These are phyloP conservation scores for Syncephalis plumigaleata DNA, from an alignment of 371 early-diverging fungal genomes.

Conservation along the genomic window DNA sequence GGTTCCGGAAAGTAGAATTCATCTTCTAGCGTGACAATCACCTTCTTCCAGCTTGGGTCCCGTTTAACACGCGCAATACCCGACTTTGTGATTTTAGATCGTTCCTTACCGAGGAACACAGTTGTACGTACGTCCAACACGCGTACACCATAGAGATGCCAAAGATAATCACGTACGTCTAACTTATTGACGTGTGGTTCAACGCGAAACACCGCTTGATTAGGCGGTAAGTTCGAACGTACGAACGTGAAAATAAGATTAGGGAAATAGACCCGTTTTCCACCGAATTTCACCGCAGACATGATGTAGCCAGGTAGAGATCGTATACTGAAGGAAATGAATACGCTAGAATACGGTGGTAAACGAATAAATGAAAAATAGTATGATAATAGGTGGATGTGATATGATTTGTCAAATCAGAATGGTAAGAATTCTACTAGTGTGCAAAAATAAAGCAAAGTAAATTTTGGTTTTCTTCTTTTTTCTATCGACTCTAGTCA, in stretches of 20 bases:
- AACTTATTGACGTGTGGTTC: slow-evolving; percentile 88
- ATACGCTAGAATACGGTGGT: too few species aligned
- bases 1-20: slow-evolving; percentile 68
- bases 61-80: slow-evolving; percentile 22
- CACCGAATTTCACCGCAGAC: slow-evolving; percentile 11
- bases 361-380: too few species aligned
- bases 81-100: slow-evolving; percentile 22
- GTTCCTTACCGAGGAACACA: slow-evolving; percentile 45
- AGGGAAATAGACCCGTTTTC: slow-evolving; percentile 71
- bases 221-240: slow-evolving; percentile 60
- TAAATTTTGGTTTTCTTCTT: too few species aligned
- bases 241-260: slow-evolving; percentile 75
- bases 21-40: slow-evolving; percentile 71
- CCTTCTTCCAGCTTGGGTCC: slow-evolving; percentile 64
- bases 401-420: too few species aligned
- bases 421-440: too few species aligned
- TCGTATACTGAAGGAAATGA: too few species aligned
- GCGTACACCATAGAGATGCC: slow-evolving; percentile 67
- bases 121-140: slow-evolving; percentile 82
- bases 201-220: slow-evolving; percentile 85
- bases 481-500: too few species aligned
- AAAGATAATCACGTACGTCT: slow-evolving; percentile 77
- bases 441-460: too few species aligned
- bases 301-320: too few species aligned
- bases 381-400: too few species aligned